phyloP scores from a whole-genome alignment of 768 basidiomycete species.

The Lentinula edodes region DNA sequence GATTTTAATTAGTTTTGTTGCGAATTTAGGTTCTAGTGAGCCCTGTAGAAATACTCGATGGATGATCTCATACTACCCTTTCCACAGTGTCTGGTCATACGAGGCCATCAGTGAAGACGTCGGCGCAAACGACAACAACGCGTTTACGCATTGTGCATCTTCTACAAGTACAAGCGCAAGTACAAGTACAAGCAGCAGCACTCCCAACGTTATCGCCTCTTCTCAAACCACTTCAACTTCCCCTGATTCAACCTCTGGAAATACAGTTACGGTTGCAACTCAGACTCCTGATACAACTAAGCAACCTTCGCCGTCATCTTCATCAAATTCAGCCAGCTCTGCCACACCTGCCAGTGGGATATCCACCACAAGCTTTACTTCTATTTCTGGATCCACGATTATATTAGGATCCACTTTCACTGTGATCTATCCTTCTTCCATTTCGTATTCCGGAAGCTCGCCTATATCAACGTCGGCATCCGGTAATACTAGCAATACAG shows the following conservation, averaged over 20 bases:
- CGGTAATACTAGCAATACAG: not conserved
- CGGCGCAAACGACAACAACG: constrained; percentile 17
- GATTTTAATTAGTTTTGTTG: not conserved
- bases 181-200: not conserved
- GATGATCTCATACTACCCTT: not conserved
- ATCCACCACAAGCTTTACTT: not conserved
- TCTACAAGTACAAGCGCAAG: not conserved
- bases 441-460: too few species aligned
- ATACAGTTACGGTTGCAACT: not conserved
- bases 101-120: constrained; percentile 14
- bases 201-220: not conserved
- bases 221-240: not conserved
- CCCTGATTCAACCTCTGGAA: not conserved
- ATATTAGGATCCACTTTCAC: not conserved
- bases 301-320: not conserved
- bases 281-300: not conserved
- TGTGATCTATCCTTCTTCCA: not conserved
- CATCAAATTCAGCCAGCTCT: not conserved
- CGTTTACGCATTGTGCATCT: constrained; percentile 21
- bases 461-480: not conserved
- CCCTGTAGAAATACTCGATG: not conserved
- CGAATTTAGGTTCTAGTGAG: constrained; percentile 4
- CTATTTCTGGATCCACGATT: not conserved
- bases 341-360: too few species aligned
- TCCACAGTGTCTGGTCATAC: constrained; percentile 16